These are phyloP conservation scores for Apiospora pterosperma DNA, from an alignment of 2,329 filamentous ascomycete species.

Conservation along the genomic window DNA sequence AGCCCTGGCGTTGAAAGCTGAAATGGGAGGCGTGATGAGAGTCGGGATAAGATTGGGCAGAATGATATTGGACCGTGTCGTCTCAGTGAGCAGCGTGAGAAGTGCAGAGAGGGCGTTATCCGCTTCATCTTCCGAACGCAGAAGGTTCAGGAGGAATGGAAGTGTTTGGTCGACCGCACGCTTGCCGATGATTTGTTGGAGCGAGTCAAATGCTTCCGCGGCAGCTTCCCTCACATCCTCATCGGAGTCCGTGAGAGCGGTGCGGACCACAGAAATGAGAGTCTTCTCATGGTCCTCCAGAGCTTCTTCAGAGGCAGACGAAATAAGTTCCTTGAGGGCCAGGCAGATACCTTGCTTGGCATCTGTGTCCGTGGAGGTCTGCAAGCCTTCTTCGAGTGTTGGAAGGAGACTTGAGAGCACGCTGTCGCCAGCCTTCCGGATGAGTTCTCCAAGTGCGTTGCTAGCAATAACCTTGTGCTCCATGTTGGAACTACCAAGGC, in stretches of 20 bases:
- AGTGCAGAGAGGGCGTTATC: slow-evolving; percentile 91
- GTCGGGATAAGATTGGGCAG: slow-evolving; percentile 94
- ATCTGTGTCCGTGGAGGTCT: slow-evolving; percentile 84
- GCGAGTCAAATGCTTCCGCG: slow-evolving; percentile 92
- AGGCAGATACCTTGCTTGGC: slow-evolving; percentile 97
- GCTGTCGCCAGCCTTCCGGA: slow-evolving; percentile 92
- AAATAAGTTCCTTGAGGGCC: slow-evolving; percentile 88
- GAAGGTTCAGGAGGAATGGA: slow-evolving; percentile 84
- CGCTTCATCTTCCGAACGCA: slow-evolving; percentile 81
- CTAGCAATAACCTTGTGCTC: slow-evolving; percentile 99
- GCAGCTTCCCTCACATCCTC: slow-evolving; percentile 90
- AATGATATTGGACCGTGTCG: slow-evolving; percentile 92
- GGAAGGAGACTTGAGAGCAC: slow-evolving; percentile 85
- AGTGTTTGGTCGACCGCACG: slow-evolving; percentile 92
- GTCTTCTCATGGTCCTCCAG: slow-evolving; percentile 94
- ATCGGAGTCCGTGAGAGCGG: slow-evolving; percentile 86
- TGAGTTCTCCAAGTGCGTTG: slow-evolving; percentile 93
- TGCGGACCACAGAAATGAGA: slow-evolving; percentile 89
- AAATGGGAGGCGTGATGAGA: slow-evolving; percentile 83
- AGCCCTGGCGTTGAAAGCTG: slow-evolving; percentile 90
- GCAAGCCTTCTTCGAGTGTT: slow-evolving; percentile 86
- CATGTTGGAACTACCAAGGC: slow-evolving; percentile 92
- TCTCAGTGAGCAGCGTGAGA: slow-evolving; percentile 89
- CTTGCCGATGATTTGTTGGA: slow-evolving; percentile 93
- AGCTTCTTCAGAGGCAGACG: slow-evolving; percentile 81